Conservation (phyloP, 345 rosid genomes). For the Eucalyptus guilfoylei region DNA sequence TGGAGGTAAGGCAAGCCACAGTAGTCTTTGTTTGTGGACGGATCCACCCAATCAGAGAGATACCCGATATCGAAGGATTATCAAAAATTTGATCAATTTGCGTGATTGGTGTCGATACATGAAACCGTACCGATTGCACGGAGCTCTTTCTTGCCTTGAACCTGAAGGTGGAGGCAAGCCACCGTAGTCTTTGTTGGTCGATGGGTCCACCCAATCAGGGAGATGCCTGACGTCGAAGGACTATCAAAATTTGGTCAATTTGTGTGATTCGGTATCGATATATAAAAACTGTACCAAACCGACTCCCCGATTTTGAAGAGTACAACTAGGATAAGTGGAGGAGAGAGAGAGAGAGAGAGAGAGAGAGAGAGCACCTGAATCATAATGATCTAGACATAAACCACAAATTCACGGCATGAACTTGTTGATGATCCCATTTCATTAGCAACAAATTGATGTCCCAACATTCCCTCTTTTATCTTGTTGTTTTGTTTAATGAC, state of each 20-base stretch:
- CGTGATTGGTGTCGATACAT: neutral
- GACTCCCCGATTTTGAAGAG: neutral
- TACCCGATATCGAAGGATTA: neutral
- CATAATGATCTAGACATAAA: too few relatives aligned
- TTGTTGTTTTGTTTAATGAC: too few relatives aligned
- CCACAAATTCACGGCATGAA: too few relatives aligned
- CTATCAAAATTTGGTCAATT: neutral
- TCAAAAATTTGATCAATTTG: neutral
- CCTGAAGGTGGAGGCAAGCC: neutral
- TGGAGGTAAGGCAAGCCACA: neutral
- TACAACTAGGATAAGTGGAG: neutral
- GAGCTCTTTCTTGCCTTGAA: neutral
- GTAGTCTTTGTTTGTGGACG: neutral
- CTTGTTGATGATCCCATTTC: too few relatives aligned
- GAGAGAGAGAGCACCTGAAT: neutral
- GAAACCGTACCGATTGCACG: neutral
- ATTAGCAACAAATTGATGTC: too few relatives aligned
- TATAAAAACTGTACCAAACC: neutral
- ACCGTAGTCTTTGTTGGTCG: neutral
- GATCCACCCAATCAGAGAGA: neutral
- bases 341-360: neutral
- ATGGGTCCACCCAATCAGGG: neutral
- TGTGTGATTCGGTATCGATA: neutral
- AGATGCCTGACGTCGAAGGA: neutral
- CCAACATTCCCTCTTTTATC: neutral